phyloP scores from a whole-genome alignment of 805 yeast species.

The Isabelozyma heimii region DNA sequence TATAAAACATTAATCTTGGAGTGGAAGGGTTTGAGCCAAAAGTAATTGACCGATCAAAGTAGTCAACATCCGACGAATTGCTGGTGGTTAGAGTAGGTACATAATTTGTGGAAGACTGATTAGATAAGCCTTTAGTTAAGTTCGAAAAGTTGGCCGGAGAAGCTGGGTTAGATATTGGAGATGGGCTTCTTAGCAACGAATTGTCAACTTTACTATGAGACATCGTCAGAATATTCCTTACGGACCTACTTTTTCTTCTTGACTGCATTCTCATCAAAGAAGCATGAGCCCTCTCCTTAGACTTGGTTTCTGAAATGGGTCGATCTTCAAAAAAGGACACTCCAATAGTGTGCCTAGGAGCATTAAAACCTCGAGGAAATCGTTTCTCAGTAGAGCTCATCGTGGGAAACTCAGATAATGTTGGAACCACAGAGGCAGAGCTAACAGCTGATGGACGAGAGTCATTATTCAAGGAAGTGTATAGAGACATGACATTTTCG shows the following conservation, averaged over 20 bases:
- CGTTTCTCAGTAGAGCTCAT: constrained; percentile 29
- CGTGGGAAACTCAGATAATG: constrained; percentile 41
- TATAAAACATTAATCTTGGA: neutral
- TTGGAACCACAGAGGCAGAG: constrained; percentile 29
- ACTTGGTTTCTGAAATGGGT: constrained; percentile 33
- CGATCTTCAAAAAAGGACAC: constrained; percentile 21
- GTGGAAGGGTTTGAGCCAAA: neutral
- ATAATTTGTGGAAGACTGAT: neutral
- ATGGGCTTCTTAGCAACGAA: constrained; percentile 1
- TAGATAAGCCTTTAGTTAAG: constrained; percentile 4
- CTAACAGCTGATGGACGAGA: constrained; percentile 2
- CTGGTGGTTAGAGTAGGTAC: neutral
- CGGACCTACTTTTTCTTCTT: constrained; percentile 51
- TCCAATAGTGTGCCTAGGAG: constrained; percentile 2
- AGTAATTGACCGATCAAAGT: neutral
- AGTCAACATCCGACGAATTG: neutral
- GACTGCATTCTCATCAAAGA: constrained; percentile 59
- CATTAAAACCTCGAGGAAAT: constrained; percentile 18
- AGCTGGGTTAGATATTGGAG: constrained; percentile 19
- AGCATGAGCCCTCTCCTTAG: constrained; percentile 64
- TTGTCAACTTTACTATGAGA: constrained; percentile 21
- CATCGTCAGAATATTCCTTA: constrained; percentile 23
- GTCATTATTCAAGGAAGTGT: constrained; percentile 47
- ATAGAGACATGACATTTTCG: constrained; percentile 66
- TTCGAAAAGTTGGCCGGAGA: constrained; percentile 13